Conservation (phyloP, 768 basidiomycete species). For the Gloeopeniophorella convolvens region DNA sequence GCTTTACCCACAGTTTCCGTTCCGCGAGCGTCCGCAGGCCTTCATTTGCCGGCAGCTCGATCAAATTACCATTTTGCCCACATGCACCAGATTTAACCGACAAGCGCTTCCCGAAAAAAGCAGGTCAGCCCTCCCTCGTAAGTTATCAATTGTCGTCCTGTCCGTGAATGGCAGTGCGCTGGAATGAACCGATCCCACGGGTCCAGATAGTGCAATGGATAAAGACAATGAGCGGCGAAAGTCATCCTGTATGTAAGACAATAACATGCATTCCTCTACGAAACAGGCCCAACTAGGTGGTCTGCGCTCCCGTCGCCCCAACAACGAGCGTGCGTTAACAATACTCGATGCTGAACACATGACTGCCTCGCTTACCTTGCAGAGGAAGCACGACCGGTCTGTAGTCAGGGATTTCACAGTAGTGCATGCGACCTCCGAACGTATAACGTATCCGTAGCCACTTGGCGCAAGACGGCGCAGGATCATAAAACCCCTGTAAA, state of each 20-base stretch:
- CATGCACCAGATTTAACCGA: not conserved
- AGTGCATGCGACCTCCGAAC: conserved; percentile 69
- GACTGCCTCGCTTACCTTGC: conserved; percentile 45
- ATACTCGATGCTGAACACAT: conserved; percentile 3
- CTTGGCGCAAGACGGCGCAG: conserved; percentile 68
- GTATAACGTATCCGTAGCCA: conserved; percentile 64
- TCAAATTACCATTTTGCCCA: not conserved
- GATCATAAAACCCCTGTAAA: conserved; percentile 86
- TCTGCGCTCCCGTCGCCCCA: conserved; percentile 16
- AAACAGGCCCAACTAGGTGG: conserved; percentile 12
- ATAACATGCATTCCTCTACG: conserved; percentile 9
- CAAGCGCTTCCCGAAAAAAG: not conserved
- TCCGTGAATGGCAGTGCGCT: conserved; percentile 6
- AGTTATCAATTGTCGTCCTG: no score
- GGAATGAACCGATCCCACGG: conserved; percentile 3
- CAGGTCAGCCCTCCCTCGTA: conserved; percentile 3
- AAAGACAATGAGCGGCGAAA: conserved; percentile 12
- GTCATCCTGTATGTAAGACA: not conserved
- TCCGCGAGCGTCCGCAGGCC: conserved; percentile 17
- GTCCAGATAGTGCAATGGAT: not conserved
- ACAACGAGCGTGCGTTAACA: conserved; percentile 9
- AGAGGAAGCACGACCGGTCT: conserved; percentile 66
- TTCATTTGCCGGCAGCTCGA: conserved; percentile 2
- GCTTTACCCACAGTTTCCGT: conserved; percentile 13
- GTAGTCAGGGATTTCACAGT: conserved; percentile 70